Base-by-base conservation (phyloP, 1,139 yeast genomes). In the Candida neerlandica region DNA sequence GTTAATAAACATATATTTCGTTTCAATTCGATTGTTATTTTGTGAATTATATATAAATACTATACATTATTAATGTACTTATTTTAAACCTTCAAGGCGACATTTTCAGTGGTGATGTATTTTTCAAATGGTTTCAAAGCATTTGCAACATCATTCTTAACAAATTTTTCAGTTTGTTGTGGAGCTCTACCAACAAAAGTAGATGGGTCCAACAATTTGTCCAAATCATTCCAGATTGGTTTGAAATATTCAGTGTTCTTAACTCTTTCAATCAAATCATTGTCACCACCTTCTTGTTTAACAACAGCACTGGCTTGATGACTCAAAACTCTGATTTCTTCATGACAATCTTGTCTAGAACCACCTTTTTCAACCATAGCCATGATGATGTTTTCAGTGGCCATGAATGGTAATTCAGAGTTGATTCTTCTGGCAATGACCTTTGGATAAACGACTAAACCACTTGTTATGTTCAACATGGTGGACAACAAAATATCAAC, bases 181-280 rank as follows among this genome's bases (percentile, higher is more conserved):
- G 99, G 98, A 52, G 99, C 99, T 71, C 99, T 89, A 60, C 99
- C 99, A 46, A 92, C 96, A 68, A 94, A 94, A 33, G 99, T 94
- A 23, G 86, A 76, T 55, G 99, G 98, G 62, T 94, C 92, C 64
- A 94, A 81, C 62, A 94, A 80, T 19, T 70, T 58, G 58, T 89
- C 97, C 65, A 94, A 80, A 47, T 94, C 90, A 54, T 66, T 73
- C 89, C 96, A 89, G 60, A 94, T 87, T 52, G 99, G 99, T 67
- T 84, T 77, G 75, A 94, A 94, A 77, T 91, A 94, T 53, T 80
- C 78, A 52, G 92, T 90, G 44, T 78, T 80, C 71, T 80, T 84
- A 63, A 94, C 79, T 66, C 99, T 84, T 69, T 92, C 96, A 59
- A 94, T 94, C 67, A 94, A 81, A 69, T 94, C 99, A 64, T 94